phyloP scores from a whole-genome alignment of 495 filamentous ascomycete species.

The Evansstolkia leycettana region DNA sequence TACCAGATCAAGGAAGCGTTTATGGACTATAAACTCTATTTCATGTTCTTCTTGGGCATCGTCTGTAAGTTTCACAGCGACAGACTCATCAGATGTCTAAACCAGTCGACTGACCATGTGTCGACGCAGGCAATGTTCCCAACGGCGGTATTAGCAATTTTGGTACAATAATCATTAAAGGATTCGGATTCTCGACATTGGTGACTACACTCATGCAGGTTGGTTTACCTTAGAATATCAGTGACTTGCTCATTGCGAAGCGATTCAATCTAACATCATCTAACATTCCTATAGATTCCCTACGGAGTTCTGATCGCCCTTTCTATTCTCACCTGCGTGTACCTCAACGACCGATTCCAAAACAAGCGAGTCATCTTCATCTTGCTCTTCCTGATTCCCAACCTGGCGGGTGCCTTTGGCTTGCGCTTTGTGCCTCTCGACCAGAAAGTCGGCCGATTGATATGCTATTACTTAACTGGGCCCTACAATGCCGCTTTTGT shows the following conservation, averaged over 20 bases:
- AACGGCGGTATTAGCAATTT: constrained; percentile 47
- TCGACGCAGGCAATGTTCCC: constrained; percentile 31
- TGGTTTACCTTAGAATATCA: background rate
- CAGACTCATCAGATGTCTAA: constrained; percentile 43
- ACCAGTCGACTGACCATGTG: no score
- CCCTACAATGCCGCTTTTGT: constrained; percentile 52
- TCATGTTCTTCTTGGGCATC: constrained; percentile 48
- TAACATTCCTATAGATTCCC: constrained; percentile 35
- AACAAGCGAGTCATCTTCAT: constrained; percentile 46
- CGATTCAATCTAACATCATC: background rate
- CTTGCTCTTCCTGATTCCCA: constrained; percentile 41
- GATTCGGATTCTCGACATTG: constrained; percentile 46
- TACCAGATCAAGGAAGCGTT: constrained; percentile 47
- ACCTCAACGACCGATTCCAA: constrained; percentile 42
- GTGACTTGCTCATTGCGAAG: constrained; percentile 9
- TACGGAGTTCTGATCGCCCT: constrained; percentile 44
- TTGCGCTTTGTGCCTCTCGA: constrained; percentile 37
- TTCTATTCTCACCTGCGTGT: constrained; percentile 46
- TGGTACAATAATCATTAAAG: constrained; percentile 48
- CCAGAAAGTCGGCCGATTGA: constrained; percentile 35
- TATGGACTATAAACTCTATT: constrained; percentile 48
- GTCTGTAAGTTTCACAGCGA: constrained; percentile 33
- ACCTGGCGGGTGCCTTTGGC: constrained; percentile 42
- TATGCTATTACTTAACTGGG: constrained; percentile 46
- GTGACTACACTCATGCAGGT: constrained; percentile 36